These are phyloP conservation scores for Phytophthora pistaciae DNA, from an alignment of 352 stramenopile genomes.

Conservation along the genomic window DNA sequence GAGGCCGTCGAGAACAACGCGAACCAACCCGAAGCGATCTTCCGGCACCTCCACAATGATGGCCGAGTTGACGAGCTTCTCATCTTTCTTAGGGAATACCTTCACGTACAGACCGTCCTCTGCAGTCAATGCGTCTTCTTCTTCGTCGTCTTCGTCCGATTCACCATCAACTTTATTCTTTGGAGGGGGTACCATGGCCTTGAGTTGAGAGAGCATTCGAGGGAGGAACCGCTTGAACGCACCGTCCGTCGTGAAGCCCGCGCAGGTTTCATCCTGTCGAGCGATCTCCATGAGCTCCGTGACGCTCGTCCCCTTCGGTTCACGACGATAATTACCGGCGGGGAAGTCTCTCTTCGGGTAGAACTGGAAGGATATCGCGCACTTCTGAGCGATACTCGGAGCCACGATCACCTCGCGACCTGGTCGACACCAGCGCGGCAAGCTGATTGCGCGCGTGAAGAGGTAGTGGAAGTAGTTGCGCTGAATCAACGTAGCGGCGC, in stretches of 20 bases:
- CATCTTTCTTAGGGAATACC: slow-evolving; percentile 54
- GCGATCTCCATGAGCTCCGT: slow-evolving; percentile 64
- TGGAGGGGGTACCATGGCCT: slow-evolving; percentile 48
- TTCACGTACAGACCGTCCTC: slow-evolving; percentile 74
- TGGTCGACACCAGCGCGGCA: slow-evolving; percentile 71
- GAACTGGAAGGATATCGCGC: slow-evolving; percentile 81
- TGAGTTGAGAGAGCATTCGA: slow-evolving; percentile 75
- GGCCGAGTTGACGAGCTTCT: slow-evolving; percentile 57
- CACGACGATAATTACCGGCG: slow-evolving; percentile 65
- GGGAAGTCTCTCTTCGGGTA: slow-evolving; percentile 80
- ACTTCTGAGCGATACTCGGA: slow-evolving; percentile 66
- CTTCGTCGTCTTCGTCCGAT: slow-evolving; percentile 3
- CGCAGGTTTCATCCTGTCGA: slow-evolving; percentile 75
- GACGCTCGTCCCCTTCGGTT: slow-evolving; percentile 44
- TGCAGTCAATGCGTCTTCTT: slow-evolving; percentile 24
- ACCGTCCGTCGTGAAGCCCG: slow-evolving; percentile 76
- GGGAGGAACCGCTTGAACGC: slow-evolving; percentile 82
- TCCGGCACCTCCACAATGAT: slow-evolving; percentile 60
- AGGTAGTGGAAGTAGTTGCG: slow-evolving; percentile 79
- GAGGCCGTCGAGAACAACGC: slow-evolving; percentile 69
- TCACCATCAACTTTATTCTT: not conserved
- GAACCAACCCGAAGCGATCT: slow-evolving; percentile 71
- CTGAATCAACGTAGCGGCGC: slow-evolving; percentile 66
- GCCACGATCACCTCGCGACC: slow-evolving; percentile 75
- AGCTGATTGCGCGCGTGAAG: slow-evolving; percentile 61